Base-by-base conservation (phyloP, 306 rosid genomes). In the Hippophae tibetana region DNA sequence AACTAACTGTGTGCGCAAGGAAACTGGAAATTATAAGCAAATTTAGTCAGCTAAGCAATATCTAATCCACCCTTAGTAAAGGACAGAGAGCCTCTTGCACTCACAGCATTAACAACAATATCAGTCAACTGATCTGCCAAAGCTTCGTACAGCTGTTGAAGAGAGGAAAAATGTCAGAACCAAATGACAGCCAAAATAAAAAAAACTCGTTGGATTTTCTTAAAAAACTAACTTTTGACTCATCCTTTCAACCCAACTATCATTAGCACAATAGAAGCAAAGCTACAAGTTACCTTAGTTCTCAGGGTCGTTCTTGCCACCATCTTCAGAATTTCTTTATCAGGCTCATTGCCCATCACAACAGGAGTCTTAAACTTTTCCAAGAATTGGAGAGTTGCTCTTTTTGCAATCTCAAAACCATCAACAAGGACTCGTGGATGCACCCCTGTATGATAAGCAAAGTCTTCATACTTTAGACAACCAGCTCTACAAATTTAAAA, bases 371-470 rank as follows among this genome's bases (percentile, higher is more conserved):
- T 92, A 65, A 92, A 92, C 61, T 80, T 82, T 57, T 92, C 99
- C 42, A 92, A 84, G 70, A 88, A 92, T 42, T 88, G 90, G 53
- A 92, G 90, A 7, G 96, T 92, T 46, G 99, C 93, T 66, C 71
- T 71, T 62, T 92, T 92, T 44, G 99, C 99, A 73, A 88, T 88
- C 80, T 92, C 99, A 71, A 92, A 88, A 47, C 99, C 99, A 79
- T 92, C 99, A 58, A 92, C 96, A 70, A 92, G 64, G 9, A 92
- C 86, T 31, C 99, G 96, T 13, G 99, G 99, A 85, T 92, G 99
- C 96, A 92, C 88, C 54, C 99, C 99, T 92, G 57, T 14, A 80
- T 54, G 54, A 73, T 66, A 7, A 53, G 63, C 53, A 62, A 12
- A 52, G 47, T 41, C 43, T 47, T 10, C 38, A 52, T 23, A 61